Base-by-base conservation (phyloP, 257 asterid genomes). In the Jacaranda copaia region DNA sequence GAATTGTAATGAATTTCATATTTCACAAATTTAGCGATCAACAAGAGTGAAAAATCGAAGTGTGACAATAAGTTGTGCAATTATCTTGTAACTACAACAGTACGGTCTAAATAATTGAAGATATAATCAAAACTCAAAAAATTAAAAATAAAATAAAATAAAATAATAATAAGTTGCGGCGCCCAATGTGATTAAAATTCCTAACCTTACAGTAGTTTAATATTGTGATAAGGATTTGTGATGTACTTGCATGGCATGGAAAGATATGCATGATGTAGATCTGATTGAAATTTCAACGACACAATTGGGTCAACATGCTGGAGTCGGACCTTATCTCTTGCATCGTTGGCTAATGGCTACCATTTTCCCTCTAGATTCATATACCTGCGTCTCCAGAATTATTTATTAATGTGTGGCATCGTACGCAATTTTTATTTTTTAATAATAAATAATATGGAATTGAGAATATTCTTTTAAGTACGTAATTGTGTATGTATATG, bases 251-350 rank as follows among this genome's bases (percentile, higher is more conserved):
- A 59, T 70, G 66, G 62, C 45, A 66, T 66, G 68, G 52, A 20
- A 52, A 15, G 72, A 40, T 15, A n/a, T 51, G 15, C 3, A 13
- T 70, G 72, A 77, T 20, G 70, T 58, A 40, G 72, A 70, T 63
- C 40, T 72, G 6, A 20, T 19, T 49, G 7, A 35, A 46, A 52
- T 62, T 63, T 63, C 35, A 32, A 59, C 16, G 52, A 77, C 63
- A 2, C 5, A 59, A 32, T 0, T 60, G 38, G 75, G 38, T 61
- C 73, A 67, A 77, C 77, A 13, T 68, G 71, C n/a, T n/a, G n/a
- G n/a, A n/a, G 71, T 70, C 65, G 65, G 56, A 73, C 55, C 79
- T 64, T 64, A 79, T 72, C 82, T 64, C 72, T 58, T 35, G 6
- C 48, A 32, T 25, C 38, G 2, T 55, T 65, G 48, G 68, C 65